Conservation (phyloP, 108 stramenopile species). For the Bacterosira constricta region DNA sequence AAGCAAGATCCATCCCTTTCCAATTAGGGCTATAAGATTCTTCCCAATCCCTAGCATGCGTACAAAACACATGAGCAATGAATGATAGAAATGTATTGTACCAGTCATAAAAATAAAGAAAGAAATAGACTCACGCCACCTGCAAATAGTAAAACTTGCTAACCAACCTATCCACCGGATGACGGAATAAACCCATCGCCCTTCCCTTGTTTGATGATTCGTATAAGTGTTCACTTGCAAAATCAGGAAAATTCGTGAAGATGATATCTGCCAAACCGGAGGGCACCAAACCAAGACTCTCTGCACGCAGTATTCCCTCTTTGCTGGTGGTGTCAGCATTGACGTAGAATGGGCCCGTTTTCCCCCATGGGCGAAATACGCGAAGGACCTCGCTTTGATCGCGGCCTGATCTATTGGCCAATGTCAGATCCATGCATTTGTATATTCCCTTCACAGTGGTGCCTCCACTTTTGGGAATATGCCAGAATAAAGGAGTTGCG, state of each 20-base stretch:
- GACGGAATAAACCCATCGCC: slow-evolving; percentile 39
- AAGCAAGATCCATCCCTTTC: slow-evolving; percentile 37
- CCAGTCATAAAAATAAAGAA: too few relatives aligned
- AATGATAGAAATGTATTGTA: too few relatives aligned
- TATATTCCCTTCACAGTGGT: slow-evolving; percentile 39
- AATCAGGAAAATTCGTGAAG: slow-evolving; percentile 36
- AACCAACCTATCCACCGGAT: slow-evolving; percentile 51
- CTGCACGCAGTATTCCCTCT: slow-evolving; percentile 21
- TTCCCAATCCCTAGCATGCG: slow-evolving; percentile 40
- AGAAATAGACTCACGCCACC: slow-evolving; percentile 10
- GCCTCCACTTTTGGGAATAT: slow-evolving; percentile 42
- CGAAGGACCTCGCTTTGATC: slow-evolving; percentile 3
- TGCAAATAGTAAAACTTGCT: slow-evolving; percentile 58
- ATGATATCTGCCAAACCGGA: slow-evolving; percentile 38
- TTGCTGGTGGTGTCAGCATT: slow-evolving; percentile 19
- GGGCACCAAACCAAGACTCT: slow-evolving; percentile 43
- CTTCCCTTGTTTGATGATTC: slow-evolving; percentile 41
- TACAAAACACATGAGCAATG: neutral
- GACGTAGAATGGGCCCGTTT: neutral
- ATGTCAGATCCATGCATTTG: slow-evolving; percentile 35
- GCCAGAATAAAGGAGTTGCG: slow-evolving; percentile 41
- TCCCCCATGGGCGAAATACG: neutral
- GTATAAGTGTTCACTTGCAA: slow-evolving; percentile 35
- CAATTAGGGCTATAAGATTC: slow-evolving; percentile 43
- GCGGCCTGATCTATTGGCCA: slow-evolving; percentile 28